Percentiles rank a stretch among this genome's conserved stretches.
These are phyloP conservation scores for Carex pumila DNA, from an alignment of 176 grass and related monocot genomes.

Conservation along the genomic window DNA sequence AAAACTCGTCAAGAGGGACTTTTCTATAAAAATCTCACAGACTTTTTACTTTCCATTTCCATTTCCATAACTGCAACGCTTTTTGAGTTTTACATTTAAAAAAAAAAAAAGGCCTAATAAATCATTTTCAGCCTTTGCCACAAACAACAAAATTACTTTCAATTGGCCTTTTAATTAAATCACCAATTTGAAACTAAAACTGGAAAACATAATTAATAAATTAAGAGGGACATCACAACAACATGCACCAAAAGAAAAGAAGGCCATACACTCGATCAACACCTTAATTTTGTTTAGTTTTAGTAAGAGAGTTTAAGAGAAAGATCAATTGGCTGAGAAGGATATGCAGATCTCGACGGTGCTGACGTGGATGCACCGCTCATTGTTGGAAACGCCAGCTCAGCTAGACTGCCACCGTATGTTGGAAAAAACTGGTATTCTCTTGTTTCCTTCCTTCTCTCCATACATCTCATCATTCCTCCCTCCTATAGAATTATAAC, in stretches of 20 bases:
- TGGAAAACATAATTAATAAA: background rate
- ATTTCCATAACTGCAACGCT: constrained; percentile 9
- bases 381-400: background rate
- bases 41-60: constrained; percentile 12
- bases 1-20: background rate
- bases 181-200: background rate
- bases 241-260: constrained; percentile 2
- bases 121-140: background rate
- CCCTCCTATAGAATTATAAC: background rate
- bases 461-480: background rate
- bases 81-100: constrained; percentile 1
- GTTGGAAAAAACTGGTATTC: constrained; percentile 22
- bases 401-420: constrained; percentile 3
- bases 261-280: background rate
- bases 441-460: constrained; percentile 7
- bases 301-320: constrained; percentile 14
- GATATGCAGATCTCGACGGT: background rate
- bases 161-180: background rate
- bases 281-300: background rate
- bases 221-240: background rate
- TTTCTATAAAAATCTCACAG: background rate
- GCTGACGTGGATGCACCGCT: background rate
- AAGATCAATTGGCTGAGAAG: constrained; percentile 14
- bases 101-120: background rate
- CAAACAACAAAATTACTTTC: constrained; percentile 1